Conservation (phyloP, 108 stramenopile species). For the Cyclotella cryptica region DNA sequence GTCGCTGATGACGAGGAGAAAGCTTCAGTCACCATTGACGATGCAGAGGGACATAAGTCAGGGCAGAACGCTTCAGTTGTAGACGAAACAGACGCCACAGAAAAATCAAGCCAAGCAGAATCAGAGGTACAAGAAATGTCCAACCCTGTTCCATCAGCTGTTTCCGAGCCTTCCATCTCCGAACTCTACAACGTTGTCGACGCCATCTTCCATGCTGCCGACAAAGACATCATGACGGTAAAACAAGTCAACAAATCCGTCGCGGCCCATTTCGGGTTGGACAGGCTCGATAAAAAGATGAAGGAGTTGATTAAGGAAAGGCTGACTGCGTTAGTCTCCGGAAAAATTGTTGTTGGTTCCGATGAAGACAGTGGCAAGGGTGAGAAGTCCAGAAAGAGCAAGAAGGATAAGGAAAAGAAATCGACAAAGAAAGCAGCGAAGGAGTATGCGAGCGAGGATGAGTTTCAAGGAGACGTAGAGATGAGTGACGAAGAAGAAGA, state of each 20-base stretch:
- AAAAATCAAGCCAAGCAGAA: not conserved
- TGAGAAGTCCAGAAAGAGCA: constrained; percentile 6
- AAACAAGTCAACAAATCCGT: constrained; percentile 39
- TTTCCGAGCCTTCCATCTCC: constrained; percentile 7
- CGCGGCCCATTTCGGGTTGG: constrained; percentile 27
- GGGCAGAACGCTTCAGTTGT: not conserved
- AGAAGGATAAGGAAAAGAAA: constrained; percentile 15
- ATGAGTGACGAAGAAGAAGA: constrained; percentile 16
- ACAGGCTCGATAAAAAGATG: constrained; percentile 31
- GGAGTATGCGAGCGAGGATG: not conserved
- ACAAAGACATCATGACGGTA: constrained; percentile 49
- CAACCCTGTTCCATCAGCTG: not conserved
- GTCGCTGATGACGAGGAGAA: not conserved
- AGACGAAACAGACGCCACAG: not conserved
- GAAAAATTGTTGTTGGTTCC: constrained; percentile 8
- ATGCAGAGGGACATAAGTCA: not conserved
- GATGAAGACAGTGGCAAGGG: constrained; percentile 4
- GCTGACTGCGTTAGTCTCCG: constrained; percentile 32
- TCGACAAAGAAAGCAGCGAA: constrained; percentile 13
- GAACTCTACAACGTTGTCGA: constrained; percentile 28
- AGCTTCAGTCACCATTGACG: not conserved
- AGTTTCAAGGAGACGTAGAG: not conserved
- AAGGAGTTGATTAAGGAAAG: constrained; percentile 39
- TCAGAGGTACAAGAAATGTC: not conserved
- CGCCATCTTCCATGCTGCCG: constrained; percentile 28